These are phyloP conservation scores for Fremontodendron californicum DNA, from an alignment of 345 rosid species.

Conservation along the genomic window DNA sequence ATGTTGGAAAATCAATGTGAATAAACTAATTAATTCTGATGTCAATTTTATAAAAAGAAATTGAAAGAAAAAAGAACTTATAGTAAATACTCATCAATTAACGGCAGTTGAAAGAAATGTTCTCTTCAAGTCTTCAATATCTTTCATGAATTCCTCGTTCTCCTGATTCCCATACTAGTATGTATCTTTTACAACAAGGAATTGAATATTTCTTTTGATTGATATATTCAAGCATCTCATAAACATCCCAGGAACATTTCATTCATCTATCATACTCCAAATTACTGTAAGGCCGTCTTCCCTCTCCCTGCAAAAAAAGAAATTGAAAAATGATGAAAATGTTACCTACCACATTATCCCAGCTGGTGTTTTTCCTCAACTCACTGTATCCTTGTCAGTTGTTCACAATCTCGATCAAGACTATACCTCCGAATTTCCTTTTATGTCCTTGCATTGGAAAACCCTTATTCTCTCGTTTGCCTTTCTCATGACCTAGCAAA, in stretches of 20 bases:
- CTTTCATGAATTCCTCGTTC: constrained; percentile 36
- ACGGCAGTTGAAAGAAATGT: constrained; percentile 10
- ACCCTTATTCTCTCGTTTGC: not conserved
- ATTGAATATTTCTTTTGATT: not conserved
- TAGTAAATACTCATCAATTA: constrained; percentile 6
- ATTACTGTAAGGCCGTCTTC: not conserved
- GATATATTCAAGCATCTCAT: not conserved
- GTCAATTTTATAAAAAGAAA: too few relatives aligned
- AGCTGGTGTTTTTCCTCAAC: not conserved
- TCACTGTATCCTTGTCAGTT: not conserved
- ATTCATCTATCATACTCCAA: not conserved
- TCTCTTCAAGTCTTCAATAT: constrained; percentile 33
- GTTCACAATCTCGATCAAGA: not conserved
- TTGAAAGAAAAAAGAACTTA: constrained; percentile 14
- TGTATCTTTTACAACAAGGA: not conserved
- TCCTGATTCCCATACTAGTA: constrained; percentile 15
- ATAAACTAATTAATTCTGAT: too few relatives aligned
- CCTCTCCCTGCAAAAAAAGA: not conserved
- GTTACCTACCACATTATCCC: not conserved
- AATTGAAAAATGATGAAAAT: not conserved
- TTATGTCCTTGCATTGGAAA: not conserved
- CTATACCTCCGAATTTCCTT: not conserved
- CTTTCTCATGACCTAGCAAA: not conserved
- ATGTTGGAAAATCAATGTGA: not conserved
- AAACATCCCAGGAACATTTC: not conserved